Conservation (phyloP, 345 rosid genomes). For the Gossypium australe region DNA sequence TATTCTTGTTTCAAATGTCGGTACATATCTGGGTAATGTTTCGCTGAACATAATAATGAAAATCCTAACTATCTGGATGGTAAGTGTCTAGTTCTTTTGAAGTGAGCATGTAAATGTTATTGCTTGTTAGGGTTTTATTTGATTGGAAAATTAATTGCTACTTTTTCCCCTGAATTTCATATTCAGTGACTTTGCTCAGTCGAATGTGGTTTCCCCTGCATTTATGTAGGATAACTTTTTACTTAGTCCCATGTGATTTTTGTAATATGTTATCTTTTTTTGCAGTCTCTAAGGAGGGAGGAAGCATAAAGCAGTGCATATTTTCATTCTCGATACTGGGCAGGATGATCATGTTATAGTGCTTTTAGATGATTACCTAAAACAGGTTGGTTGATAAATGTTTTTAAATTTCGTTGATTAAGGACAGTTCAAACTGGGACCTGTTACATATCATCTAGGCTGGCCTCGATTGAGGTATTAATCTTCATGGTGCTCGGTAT, state of each 20-base stretch:
- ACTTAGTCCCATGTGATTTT: background rate
- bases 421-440: background rate
- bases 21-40: background rate
- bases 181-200: no score
- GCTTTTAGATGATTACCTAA: conserved; percentile 74
- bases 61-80: background rate
- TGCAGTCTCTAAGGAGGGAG: conserved; percentile 65
- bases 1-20: background rate
- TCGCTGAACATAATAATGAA: background rate
- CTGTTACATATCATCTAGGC: background rate
- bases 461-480: background rate
- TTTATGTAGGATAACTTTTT: background rate
- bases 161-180: background rate
- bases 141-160: background rate
- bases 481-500: background rate
- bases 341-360: conserved; percentile 83
- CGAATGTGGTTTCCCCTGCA: background rate
- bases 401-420: conserved; percentile 4
- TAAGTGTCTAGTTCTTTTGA: background rate
- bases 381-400: conserved; percentile 40
- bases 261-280: background rate
- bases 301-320: conserved; percentile 41
- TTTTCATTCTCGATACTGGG: conserved; percentile 82
- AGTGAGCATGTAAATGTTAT: background rate
- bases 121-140: background rate